phyloP scores from a whole-genome alignment of 108 stramenopile species.

The Pseudonitzschia delicatissima region DNA sequence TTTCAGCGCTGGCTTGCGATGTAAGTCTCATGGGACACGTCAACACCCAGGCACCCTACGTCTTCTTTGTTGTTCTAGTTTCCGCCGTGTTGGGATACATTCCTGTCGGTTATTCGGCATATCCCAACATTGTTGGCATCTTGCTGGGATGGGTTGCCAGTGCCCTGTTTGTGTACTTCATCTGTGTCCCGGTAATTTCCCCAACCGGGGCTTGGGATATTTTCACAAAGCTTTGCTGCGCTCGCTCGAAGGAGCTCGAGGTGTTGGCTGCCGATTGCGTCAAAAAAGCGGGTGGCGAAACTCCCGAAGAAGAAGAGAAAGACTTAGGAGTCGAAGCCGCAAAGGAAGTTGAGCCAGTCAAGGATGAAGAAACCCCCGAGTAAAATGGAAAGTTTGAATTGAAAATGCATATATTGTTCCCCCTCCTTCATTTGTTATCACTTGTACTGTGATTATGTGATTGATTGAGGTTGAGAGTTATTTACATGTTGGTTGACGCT shows the following conservation, averaged over 20 bases:
- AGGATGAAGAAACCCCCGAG: too few relatives aligned
- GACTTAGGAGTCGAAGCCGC: too few relatives aligned
- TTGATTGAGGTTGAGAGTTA: too few relatives aligned
- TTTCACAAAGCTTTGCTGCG: slow-evolving; percentile 15
- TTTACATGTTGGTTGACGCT: too few relatives aligned
- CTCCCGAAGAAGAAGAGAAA: not conserved
- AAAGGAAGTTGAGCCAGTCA: too few relatives aligned
- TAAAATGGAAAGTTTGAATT: too few relatives aligned
- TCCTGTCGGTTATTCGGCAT: slow-evolving; percentile 36
- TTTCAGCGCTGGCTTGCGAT: slow-evolving; percentile 53
- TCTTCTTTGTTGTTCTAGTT: slow-evolving; percentile 33
- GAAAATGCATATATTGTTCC: too few relatives aligned
- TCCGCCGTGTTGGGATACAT: slow-evolving; percentile 26
- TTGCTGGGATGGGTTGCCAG: slow-evolving; percentile 24
- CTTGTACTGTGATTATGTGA: too few relatives aligned
- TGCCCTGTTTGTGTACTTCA: slow-evolving; percentile 25
- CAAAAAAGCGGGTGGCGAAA: not conserved
- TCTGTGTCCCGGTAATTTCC: slow-evolving; percentile 30
- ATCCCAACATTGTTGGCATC: slow-evolving; percentile 36
- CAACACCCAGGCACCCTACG: slow-evolving; percentile 73
- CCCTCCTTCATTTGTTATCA: too few relatives aligned
- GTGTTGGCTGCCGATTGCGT: not conserved
- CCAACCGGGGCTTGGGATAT: slow-evolving; percentile 32
- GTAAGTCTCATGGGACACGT: slow-evolving; percentile 59
- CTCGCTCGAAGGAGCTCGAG: not conserved